Evolutionary conservation across 495 filamentous ascomycete species (phyloP), one percentile per base, ranked within the genome.

Genomic region (Trichoderma parareesei): DNA sequence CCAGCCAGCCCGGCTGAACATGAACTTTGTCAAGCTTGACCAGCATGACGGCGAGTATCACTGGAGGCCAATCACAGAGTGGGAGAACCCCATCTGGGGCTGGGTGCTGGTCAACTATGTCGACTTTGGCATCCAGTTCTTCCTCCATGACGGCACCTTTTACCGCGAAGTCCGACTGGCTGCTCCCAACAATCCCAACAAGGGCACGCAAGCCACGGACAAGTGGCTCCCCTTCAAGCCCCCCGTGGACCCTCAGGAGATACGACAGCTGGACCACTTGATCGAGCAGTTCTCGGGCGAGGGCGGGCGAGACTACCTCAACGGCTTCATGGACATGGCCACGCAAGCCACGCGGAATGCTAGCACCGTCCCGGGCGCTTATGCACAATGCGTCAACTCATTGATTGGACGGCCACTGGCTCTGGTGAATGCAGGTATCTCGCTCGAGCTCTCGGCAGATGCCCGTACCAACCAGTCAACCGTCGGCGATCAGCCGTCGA

Each of bases 41-140:
- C 44, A 37, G 6, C 59, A 63, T 20, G 18, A 7, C 38, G 27
- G 27, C 5, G 40, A 20, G 38, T 2, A 4, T 8, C 41, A 57
- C 62, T 78, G 73, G 76, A 64, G 65, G 9, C 63, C 67, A 1
- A 42, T 66, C 6, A 46, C 63, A 0, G 78, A 83, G 33, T 79
- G 72, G 72, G 82, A 84, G 59, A 76, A 75, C 48, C 83, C 81
- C 20, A 72, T 84, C 64, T 85, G 76, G 76, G 83, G 84, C 1
- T 85, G 83, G 82, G 42, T 85, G 0, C 69, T 85, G 0, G 65
- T 77, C 65, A 85, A 86, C 72, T 84, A 77, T 66, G 73, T 67
- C 59, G 74, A 85, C 66, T 61, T 67, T 35, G 78, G 76, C 0
- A 60, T 86, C 6, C 82, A 85, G 67, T 38, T 85, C 14, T 85